Evolutionary conservation across 139 green algal species (phyloP), one percentile per base, ranked within the genome.

Genomic region (Edaphochlamys debaryana): DNA sequence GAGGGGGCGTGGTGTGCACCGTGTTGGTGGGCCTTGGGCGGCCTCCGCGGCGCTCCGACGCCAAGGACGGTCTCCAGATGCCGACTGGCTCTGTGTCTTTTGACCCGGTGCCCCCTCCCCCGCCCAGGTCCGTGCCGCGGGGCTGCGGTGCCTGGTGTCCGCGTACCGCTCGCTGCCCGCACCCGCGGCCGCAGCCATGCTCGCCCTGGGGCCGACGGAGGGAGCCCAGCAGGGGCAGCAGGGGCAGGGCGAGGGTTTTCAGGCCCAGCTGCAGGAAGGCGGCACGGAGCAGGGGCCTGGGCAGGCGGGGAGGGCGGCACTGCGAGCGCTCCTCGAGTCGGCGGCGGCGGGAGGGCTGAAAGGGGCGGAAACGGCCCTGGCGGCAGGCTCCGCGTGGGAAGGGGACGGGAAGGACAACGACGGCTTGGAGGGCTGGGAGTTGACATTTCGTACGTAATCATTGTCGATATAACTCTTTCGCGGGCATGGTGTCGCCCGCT

Each of bases 131-230:
- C 76, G 63, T 22, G 70, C 42, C 9, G 7, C 32, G 3, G 76
- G 42, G 22, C 54, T 82, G 34, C 63, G 63, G 25, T 62, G 62
- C 45, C 42, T 82, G 0, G 1, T 42, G 41, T 34, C 34, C 13
- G 62, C 76, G 42, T 82, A 48, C 63, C 76, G 76, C 45, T 54
- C 42, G 1, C 76, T 82, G n/a, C 76, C 76, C 3, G 40, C 34
- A 2, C 19, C 62, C 3, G 76, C 42, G 2, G 34, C 36, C 4
- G 60, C 45, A 8, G 42, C 63, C 8, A 52, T 66, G 42, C 62
- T 82, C 8, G 32, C 27, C 20, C n/a, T 82, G 9, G 13, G 3
- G 9, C 67, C 38, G 34, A 11, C 36, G 15, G 3, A 36, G 40
- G 9, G 40, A 37, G 48, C 30, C 2, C 30, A 38, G 29, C 58